Conservation (phyloP, 257 asterid species). For the Echites panduratus region DNA sequence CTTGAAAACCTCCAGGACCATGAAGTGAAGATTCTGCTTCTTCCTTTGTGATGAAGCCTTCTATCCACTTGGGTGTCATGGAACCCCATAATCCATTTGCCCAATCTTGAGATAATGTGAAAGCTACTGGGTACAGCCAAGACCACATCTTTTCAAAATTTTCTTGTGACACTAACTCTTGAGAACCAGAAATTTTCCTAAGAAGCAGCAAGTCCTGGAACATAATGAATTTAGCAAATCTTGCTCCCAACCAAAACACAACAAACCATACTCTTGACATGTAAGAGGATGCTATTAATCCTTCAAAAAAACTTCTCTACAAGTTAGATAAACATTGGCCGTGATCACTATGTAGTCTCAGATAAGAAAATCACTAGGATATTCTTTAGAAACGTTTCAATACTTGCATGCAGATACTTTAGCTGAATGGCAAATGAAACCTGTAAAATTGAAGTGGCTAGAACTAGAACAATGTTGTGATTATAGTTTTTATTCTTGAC, state of each 20-base stretch:
- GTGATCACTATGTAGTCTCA: background rate
- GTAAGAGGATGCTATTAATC: background rate
- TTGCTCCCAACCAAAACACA: background rate
- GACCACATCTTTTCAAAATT: constrained; percentile 84
- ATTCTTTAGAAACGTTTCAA: background rate
- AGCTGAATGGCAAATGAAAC: background rate
- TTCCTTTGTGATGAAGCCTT: constrained; percentile 86
- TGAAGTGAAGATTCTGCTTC: constrained; percentile 74
- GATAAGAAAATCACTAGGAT: background rate
- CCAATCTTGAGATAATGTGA: constrained; percentile 50
- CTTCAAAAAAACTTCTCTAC: background rate
- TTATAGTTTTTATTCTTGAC: background rate
- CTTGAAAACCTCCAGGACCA: constrained; percentile 43
- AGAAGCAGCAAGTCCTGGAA: constrained; percentile 73
- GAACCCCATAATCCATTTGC: constrained; percentile 58
- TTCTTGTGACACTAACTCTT: constrained; percentile 57
- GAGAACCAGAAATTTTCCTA: constrained; percentile 63
- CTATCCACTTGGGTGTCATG: constrained; percentile 64
- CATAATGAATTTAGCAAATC: constrained; percentile 3
- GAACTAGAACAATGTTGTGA: background rate
- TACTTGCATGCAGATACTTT: background rate
- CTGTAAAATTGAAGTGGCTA: background rate
- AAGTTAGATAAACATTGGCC: background rate
- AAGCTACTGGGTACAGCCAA: constrained; percentile 89
- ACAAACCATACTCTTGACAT: background rate